Conservation (phyloP, 306 rosid species). For the Castanospermum australe region DNA sequence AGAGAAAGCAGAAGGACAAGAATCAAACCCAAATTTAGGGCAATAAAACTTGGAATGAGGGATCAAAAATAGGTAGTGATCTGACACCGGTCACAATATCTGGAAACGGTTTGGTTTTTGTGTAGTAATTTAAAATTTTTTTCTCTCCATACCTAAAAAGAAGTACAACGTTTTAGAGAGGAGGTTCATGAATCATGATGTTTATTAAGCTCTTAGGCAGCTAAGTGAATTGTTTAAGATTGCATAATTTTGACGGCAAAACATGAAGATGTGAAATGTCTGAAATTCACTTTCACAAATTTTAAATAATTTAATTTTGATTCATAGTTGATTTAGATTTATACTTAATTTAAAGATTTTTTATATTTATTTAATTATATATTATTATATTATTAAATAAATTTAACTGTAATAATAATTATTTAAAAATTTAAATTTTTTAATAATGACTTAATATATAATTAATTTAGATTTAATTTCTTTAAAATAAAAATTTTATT, state of each 20-base stretch:
- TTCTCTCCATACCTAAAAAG: too few relatives aligned
- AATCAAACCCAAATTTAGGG: slow-evolving; percentile 24
- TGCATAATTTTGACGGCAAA: not conserved
- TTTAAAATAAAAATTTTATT: too few relatives aligned
- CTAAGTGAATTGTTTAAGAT: not conserved
- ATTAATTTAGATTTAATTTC: too few relatives aligned
- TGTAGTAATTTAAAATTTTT: not conserved
- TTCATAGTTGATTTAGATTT: too few relatives aligned
- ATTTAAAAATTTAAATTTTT: too few relatives aligned
- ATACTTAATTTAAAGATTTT: too few relatives aligned
- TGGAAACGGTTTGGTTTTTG: not conserved
- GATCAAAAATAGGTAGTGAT: slow-evolving; percentile 36
- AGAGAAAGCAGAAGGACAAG: not conserved
- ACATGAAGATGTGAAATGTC: not conserved
- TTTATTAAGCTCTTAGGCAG: not conserved
- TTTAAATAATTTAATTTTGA: too few relatives aligned
- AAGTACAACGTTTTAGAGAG: slow-evolving; percentile 14
- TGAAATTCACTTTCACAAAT: not conserved
- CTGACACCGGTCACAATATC: slow-evolving; percentile 6
- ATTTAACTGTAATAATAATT: too few relatives aligned
- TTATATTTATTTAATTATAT: too few relatives aligned
- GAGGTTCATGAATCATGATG: not conserved
- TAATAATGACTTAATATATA: too few relatives aligned
- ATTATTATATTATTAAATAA: too few relatives aligned
- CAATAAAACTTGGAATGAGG: slow-evolving; percentile 19